A percentile compares a stretch with the other conserved stretches of the same genome.
phyloP scores from a whole-genome alignment of 208 protist species.

The Leishmania tropica region DNA sequence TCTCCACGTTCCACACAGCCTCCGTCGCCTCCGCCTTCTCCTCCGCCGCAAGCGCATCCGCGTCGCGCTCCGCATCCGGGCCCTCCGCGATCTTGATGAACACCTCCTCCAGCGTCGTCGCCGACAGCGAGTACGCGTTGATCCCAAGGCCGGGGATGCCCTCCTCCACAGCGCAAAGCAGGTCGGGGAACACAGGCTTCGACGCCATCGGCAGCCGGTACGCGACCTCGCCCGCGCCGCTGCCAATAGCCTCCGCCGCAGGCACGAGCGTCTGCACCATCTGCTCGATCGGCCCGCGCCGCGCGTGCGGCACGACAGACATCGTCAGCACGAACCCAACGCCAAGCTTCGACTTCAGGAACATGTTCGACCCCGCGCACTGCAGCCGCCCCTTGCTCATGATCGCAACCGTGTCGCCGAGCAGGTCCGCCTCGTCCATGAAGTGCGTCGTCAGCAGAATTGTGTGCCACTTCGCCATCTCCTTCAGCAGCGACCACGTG shows the following conservation, averaged over 20 bases:
- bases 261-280: slow-evolving; percentile 39
- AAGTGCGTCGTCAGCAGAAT: slow-evolving; percentile 88
- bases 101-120: slow-evolving; percentile 78
- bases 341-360: slow-evolving; percentile 69
- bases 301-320: slow-evolving; percentile 23
- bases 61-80: neutral
- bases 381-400: slow-evolving; percentile 76
- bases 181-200: slow-evolving; percentile 38
- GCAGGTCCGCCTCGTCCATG: slow-evolving; percentile 97
- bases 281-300: slow-evolving; percentile 22
- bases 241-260: slow-evolving; percentile 32
- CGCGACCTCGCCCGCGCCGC: slow-evolving; percentile 43
- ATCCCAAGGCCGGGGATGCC: slow-evolving; percentile 36
- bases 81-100: slow-evolving; percentile 61
- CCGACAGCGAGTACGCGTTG: slow-evolving; percentile 54
- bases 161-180: slow-evolving; percentile 52
- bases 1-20: slow-evolving; percentile 24
- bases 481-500: slow-evolving; percentile 69
- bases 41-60: neutral
- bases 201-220: slow-evolving; percentile 58
- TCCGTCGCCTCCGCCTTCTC: neutral
- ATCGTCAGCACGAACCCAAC: slow-evolving; percentile 67
- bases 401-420: slow-evolving; percentile 94
- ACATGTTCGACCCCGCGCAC: slow-evolving; percentile 60
- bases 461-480: slow-evolving; percentile 39